A percentile compares a stretch with the other conserved stretches of the same genome.
These are phyloP conservation scores for Didymella glomerata DNA, from an alignment of 2,329 filamentous ascomycete genomes.

Conservation along the genomic window DNA sequence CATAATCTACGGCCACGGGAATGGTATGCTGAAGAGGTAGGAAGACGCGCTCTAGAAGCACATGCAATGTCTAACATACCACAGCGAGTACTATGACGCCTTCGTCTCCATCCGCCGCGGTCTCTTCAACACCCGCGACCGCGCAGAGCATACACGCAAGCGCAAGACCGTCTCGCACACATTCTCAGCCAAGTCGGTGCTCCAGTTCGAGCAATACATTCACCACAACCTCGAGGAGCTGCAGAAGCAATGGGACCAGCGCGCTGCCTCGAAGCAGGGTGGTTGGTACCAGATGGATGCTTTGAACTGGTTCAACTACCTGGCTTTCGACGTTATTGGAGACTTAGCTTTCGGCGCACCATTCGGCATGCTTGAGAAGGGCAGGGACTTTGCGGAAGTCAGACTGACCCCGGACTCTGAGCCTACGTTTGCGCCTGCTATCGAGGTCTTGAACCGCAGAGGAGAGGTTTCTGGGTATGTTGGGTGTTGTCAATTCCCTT, in stretches of 20 bases:
- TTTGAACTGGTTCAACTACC: slow-evolving; percentile 81
- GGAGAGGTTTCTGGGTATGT: slow-evolving; percentile 79
- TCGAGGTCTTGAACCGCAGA: slow-evolving; percentile 86
- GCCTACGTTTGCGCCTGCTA: slow-evolving; percentile 76
- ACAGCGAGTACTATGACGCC: slow-evolving; percentile 85
- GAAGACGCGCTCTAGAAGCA: background rate
- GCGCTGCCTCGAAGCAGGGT: slow-evolving; percentile 62
- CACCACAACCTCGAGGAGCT: slow-evolving; percentile 79
- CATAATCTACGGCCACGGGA: slow-evolving; percentile 73
- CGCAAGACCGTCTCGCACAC: slow-evolving; percentile 88
- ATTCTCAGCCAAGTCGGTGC: slow-evolving; percentile 81
- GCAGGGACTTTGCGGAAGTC: slow-evolving; percentile 79
- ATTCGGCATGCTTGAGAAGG: slow-evolving; percentile 83
- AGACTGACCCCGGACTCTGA: slow-evolving; percentile 66
- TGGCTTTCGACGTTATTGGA: slow-evolving; percentile 62
- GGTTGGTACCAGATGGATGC: slow-evolving; percentile 73
- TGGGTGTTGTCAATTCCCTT: background rate
- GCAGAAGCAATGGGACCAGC: slow-evolving; percentile 73
- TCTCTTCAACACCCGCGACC: slow-evolving; percentile 87
- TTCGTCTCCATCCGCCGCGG: slow-evolving; percentile 88
- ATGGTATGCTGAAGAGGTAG: slow-evolving; percentile 59
- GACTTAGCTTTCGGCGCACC: slow-evolving; percentile 77
- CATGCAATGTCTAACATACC: background rate
- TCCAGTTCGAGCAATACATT: slow-evolving; percentile 90
- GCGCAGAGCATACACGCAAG: slow-evolving; percentile 84